Evolutionary conservation across 75 land plant species (phyloP).

Genomic region (Cupressus sempervirens): DNA sequence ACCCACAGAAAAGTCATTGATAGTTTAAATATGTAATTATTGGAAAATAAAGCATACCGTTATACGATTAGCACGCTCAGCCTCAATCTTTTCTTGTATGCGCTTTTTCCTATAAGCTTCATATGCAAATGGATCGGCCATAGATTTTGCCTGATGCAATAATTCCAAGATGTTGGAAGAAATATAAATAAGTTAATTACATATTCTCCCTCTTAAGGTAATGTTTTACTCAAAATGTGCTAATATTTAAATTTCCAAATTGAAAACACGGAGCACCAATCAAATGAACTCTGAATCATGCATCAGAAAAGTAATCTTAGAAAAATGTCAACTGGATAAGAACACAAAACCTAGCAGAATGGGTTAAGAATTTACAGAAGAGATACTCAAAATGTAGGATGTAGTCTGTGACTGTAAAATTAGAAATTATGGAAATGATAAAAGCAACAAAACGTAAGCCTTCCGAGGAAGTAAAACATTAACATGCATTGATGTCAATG

Average conservation of each 20-base stretch:
- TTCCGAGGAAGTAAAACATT: background rate
- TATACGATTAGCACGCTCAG: constrained; percentile 70
- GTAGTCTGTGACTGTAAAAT: background rate
- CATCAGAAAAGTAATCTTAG: background rate
- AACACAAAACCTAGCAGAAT: background rate
- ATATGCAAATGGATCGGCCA: constrained; percentile 88
- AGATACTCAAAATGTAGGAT: background rate
- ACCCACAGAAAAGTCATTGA: background rate
- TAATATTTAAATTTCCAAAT: background rate
- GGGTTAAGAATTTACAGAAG: background rate
- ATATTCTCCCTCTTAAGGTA: background rate
- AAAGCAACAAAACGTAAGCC: background rate
- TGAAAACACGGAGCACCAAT: background rate
- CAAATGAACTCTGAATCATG: background rate
- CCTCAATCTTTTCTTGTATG: constrained; percentile 77
- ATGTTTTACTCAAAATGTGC: background rate
- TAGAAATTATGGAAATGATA: background rate
- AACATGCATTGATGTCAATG: background rate
- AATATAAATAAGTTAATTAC: background rate
- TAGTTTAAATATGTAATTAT: background rate
- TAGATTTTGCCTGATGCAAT: constrained; percentile 59
- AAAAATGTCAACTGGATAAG: background rate
- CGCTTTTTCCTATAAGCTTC: constrained; percentile 69
- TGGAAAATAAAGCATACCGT: constrained; percentile 41
- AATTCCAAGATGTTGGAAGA: background rate